These are phyloP conservation scores for Serendipita indica DNA, from an alignment of 768 basidiomycete genomes.

Conservation along the genomic window DNA sequence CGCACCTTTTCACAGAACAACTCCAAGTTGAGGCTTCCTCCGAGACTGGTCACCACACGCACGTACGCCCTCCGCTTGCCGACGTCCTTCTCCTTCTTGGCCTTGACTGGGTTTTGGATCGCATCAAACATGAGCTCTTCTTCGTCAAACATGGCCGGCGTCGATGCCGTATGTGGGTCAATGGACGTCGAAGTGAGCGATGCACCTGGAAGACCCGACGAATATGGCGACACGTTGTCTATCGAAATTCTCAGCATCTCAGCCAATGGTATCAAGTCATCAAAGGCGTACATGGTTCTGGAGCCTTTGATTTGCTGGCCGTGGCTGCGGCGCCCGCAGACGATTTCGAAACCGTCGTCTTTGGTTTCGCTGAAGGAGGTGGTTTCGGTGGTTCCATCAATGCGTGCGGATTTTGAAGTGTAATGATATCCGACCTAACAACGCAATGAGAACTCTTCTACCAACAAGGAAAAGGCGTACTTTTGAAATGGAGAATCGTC, in stretches of 20 bases:
- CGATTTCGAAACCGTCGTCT: constrained; percentile 22
- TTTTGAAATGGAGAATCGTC: constrained; percentile 74
- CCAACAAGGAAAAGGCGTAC: constrained; percentile 25
- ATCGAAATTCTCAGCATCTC: not conserved
- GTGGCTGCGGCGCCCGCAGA: constrained; percentile 23
- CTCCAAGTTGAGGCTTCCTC: constrained; percentile 74
- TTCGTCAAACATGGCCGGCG: constrained; percentile 92
- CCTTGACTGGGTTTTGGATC: constrained; percentile 61
- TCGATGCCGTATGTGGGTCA: constrained; percentile 52
- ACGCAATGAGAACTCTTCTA: not conserved
- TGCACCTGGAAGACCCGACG: constrained; percentile 78
- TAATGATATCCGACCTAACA: constrained; percentile 72
- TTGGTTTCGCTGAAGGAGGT: constrained; percentile 15
- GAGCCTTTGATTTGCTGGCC: constrained; percentile 32
- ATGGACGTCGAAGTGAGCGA: constrained; percentile 88
- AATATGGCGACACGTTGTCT: constrained; percentile 91
- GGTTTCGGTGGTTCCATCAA: constrained; percentile 42
- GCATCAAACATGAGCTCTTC: constrained; percentile 99
- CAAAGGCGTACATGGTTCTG: constrained; percentile 46
- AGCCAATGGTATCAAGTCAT: not conserved
- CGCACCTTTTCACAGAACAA: constrained; percentile 76
- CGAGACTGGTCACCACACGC: constrained; percentile 85
- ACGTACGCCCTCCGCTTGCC: constrained; percentile 88
- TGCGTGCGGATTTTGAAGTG: constrained; percentile 82
- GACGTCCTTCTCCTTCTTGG: constrained; percentile 88